phyloP scores from a whole-genome alignment of 2,329 filamentous ascomycete species.

The Scortechinia acanthostroma region DNA sequence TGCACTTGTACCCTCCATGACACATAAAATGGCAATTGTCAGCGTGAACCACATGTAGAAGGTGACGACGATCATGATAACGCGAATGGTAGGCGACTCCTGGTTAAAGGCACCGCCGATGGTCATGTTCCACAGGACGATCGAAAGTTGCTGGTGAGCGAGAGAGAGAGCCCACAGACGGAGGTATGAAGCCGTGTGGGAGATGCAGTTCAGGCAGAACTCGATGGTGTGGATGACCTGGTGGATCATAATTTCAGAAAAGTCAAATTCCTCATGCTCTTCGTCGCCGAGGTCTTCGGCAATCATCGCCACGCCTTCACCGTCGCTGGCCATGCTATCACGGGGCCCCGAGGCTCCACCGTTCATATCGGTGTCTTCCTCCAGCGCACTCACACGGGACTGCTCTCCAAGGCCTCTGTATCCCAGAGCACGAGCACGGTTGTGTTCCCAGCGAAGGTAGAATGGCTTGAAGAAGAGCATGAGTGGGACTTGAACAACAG shows the following conservation, averaged over 20 bases:
- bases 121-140: slow-evolving; percentile 96
- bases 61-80: slow-evolving; percentile 72
- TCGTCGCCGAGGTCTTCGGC: slow-evolving; percentile 73
- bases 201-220: slow-evolving; percentile 98
- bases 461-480: slow-evolving; percentile 92
- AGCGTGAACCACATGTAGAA: slow-evolving; percentile 90
- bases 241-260: slow-evolving; percentile 95
- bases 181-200: slow-evolving; percentile 95
- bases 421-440: slow-evolving; percentile 76
- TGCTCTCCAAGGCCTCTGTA: slow-evolving; percentile 91
- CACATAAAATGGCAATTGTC: slow-evolving; percentile 72
- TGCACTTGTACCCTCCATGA: slow-evolving; percentile 69
- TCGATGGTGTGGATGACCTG: slow-evolving; percentile 98
- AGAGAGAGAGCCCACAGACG: slow-evolving; percentile 96
- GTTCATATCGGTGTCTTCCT: slow-evolving; percentile 74
- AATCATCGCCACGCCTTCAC: slow-evolving; percentile 80
- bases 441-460: slow-evolving; percentile 90
- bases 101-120: slow-evolving; percentile 68
- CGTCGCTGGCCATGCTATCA: slow-evolving; percentile 52
- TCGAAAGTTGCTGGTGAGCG: slow-evolving; percentile 93
- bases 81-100: slow-evolving; percentile 53
- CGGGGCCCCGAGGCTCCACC: slow-evolving; percentile 42
- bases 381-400: slow-evolving; percentile 79
- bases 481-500: slow-evolving; percentile 79
- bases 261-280: slow-evolving; percentile 74